Conservation (phyloP, 139 green algal genomes). For the Ettlia oleoabundans region DNA sequence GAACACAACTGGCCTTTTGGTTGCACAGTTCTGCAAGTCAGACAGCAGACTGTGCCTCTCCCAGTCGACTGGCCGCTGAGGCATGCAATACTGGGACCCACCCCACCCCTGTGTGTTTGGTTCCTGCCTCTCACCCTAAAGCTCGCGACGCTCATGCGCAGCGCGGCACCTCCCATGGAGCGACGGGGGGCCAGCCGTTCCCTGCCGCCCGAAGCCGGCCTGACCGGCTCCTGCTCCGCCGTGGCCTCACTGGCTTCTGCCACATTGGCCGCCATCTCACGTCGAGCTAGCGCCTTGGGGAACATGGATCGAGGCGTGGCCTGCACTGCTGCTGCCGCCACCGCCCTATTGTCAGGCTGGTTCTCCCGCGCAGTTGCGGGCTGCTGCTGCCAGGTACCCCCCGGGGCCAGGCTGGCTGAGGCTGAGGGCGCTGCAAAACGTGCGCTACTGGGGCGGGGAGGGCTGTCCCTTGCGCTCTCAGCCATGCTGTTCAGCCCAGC, state of each 20-base stretch:
- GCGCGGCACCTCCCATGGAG: constrained; percentile 30
- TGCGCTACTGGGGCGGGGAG: constrained; percentile 5
- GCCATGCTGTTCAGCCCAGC: background rate
- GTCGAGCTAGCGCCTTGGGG: background rate
- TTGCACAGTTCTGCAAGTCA: too few relatives aligned
- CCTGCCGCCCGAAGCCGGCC: background rate
- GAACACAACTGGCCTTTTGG: too few relatives aligned
- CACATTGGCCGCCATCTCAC: background rate
- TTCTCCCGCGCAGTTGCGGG: constrained; percentile 10
- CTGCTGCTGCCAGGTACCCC: background rate
- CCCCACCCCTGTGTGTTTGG: too few relatives aligned
- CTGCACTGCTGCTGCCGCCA: background rate
- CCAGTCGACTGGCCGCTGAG: too few relatives aligned
- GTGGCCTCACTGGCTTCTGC: background rate
- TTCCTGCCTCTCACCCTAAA: constrained; percentile 27
- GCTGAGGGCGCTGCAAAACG: background rate
- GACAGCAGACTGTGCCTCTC: too few relatives aligned
- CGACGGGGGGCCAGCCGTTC: constrained; percentile 11
- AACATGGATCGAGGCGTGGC: constrained; percentile 27
- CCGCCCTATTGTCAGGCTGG: constrained; percentile 21
- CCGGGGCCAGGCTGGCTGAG: background rate
- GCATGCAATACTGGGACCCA: too few relatives aligned
- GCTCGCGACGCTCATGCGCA: constrained; percentile 29
- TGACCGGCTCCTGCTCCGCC: background rate
- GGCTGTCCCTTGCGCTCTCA: constrained; percentile 5